A percentile compares a stretch with the other conserved stretches of the same genome.
These are phyloP conservation scores for Tinospora cordifolia DNA, from an alignment of 164 flowering plant species.

Conservation along the genomic window DNA sequence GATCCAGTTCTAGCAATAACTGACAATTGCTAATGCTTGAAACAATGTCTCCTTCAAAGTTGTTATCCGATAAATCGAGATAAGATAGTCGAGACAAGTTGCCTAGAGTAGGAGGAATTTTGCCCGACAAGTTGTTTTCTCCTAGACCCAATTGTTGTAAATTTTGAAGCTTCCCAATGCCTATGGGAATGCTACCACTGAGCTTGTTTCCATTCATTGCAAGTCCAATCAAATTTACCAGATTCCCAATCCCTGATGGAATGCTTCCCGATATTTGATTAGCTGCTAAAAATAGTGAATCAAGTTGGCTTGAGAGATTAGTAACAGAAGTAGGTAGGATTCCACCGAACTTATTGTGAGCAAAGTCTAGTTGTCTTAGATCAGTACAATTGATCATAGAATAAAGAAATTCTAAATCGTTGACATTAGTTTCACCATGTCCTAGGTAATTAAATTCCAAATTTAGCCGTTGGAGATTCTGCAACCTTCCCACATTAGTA, in stretches of 20 bases:
- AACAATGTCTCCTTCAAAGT: neutral
- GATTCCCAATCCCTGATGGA: constrained; percentile 3
- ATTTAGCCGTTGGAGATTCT: neutral
- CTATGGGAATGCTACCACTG: constrained; percentile 5
- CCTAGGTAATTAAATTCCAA: constrained; percentile 5
- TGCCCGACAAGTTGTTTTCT: neutral
- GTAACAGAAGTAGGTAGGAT: neutral
- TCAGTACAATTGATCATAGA: neutral
- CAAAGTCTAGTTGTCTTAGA: neutral
- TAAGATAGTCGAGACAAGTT: neutral
- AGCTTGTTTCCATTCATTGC: constrained; percentile 1
- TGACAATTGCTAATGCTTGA: neutral
- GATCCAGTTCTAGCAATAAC: neutral
- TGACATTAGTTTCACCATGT: neutral
- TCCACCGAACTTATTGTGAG: neutral
- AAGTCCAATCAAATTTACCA: neutral
- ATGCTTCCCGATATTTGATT: constrained; percentile 7
- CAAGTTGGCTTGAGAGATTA: constrained; percentile 7
- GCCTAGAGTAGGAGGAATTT: constrained; percentile 1
- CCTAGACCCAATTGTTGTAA: neutral
- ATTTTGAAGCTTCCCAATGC: constrained; percentile 6
- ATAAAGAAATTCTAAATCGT: constrained; percentile 5
- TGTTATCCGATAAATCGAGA: neutral
- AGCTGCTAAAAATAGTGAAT: neutral
- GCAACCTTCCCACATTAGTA: constrained; percentile 3